phyloP scores from a whole-genome alignment of 192 early-diverging fungal species.

The Entomortierella beljakovae region DNA sequence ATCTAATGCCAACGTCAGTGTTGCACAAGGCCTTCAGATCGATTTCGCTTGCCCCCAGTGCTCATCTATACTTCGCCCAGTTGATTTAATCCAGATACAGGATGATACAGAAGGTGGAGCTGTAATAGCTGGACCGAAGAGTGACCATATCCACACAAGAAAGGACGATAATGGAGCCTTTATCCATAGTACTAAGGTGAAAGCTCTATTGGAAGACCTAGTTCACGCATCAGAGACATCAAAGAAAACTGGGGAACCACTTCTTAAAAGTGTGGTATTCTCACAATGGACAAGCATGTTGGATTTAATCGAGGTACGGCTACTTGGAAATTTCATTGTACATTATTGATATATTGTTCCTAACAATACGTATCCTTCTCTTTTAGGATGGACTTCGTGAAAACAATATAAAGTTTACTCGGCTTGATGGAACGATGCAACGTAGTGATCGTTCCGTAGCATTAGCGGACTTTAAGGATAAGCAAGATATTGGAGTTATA shows the following conservation, averaged over 20 bases:
- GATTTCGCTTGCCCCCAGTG: constrained; percentile 63
- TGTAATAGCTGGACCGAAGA: background rate
- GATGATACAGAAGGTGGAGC: constrained; percentile 50
- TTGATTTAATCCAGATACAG: constrained; percentile 62
- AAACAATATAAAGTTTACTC: constrained; percentile 67
- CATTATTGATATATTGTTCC: background rate
- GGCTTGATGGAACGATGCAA: constrained; percentile 84
- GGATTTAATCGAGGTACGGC: constrained; percentile 72
- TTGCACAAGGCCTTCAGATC: constrained; percentile 25
- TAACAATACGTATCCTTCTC: background rate
- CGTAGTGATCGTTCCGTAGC: constrained; percentile 69
- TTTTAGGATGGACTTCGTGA: constrained; percentile 60
- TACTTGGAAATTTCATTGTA: background rate
- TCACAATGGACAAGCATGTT: constrained; percentile 95
- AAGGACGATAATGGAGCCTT: constrained; percentile 42
- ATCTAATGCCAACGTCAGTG: constrained; percentile 24
- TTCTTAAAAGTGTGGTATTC: constrained; percentile 88
- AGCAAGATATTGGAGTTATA: constrained; percentile 64
- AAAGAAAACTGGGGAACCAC: background rate
- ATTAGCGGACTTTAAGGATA: constrained; percentile 67
- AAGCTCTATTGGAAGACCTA: constrained; percentile 63
- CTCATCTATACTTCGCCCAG: constrained; percentile 24
- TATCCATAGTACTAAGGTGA: constrained; percentile 61
- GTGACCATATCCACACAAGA: constrained; percentile 16
- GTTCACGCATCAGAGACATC: constrained; percentile 20